Evolutionary conservation across 495 filamentous ascomycete genomes (phyloP).

Genomic region (Penicillium atrosanguineum): DNA sequence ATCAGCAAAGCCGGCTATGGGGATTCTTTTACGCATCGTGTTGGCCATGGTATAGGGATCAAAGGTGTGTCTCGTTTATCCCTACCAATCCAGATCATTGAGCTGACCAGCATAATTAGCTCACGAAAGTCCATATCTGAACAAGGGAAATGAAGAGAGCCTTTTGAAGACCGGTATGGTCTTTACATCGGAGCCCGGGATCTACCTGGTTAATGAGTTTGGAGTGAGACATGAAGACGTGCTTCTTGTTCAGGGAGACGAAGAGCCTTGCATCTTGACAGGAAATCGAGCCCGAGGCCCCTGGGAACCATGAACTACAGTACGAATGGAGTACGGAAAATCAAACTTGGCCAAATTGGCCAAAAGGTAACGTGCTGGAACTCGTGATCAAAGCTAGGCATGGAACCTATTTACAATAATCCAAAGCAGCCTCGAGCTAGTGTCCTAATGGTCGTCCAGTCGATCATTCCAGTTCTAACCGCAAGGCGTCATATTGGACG

Average conservation of each 20-base stretch:
- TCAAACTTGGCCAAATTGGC: too few species aligned
- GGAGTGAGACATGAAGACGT: constrained; percentile 56
- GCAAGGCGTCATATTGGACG: constrained; percentile 58
- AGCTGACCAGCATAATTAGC: constrained; percentile 21
- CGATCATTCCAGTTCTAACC: constrained; percentile 41
- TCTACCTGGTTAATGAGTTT: constrained; percentile 52
- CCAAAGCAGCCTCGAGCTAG: neutral
- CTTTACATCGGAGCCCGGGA: constrained; percentile 55
- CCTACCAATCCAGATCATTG: too few species aligned
- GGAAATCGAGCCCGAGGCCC: constrained; percentile 41
- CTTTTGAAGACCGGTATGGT: constrained; percentile 49
- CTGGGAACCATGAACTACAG: constrained; percentile 42
- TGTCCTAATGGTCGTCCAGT: neutral
- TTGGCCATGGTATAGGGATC: constrained; percentile 57
- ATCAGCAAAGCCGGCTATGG: constrained; percentile 52
- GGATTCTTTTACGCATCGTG: constrained; percentile 51
- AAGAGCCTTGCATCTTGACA: constrained; percentile 45
- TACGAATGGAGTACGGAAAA: neutral
- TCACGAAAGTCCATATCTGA: constrained; percentile 55
- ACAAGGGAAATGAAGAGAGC: constrained; percentile 47
- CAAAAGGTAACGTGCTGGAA: too few species aligned
- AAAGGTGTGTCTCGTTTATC: constrained; percentile 31
- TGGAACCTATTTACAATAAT: neutral
- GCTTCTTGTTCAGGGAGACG: constrained; percentile 44
- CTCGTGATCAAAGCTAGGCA: neutral